These are phyloP conservation scores for Marsdenia floribunda DNA, from an alignment of 257 asterid genomes.

Conservation along the genomic window DNA sequence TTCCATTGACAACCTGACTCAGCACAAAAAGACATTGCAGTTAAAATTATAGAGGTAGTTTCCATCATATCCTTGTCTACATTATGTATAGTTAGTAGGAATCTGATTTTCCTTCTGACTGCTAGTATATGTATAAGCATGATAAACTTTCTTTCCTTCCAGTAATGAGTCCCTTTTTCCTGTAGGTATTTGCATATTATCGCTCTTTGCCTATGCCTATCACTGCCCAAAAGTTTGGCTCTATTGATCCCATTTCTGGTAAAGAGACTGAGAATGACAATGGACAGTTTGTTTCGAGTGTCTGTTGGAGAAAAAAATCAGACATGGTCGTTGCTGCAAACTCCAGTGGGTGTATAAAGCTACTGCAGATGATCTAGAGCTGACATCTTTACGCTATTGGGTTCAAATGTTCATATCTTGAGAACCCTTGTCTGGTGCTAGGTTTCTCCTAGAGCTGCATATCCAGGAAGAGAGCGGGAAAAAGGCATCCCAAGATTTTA, in stretches of 20 bases:
- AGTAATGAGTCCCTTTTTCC: not conserved
- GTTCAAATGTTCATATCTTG: not conserved
- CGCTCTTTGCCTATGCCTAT: conserved; percentile 86
- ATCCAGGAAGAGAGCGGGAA: not conserved
- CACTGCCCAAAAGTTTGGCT: conserved; percentile 75
- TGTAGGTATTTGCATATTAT: conserved; percentile 70
- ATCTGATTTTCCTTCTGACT: not conserved
- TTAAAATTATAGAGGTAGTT: not conserved
- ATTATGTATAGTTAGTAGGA: not conserved
- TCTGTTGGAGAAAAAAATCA: conserved; percentile 88
- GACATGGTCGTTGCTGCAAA: conserved; percentile 74
- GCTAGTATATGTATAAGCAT: not conserved
- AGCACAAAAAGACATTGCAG: not conserved
- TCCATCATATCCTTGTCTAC: not conserved
- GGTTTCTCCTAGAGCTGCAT: not conserved
- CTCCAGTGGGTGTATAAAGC: conserved; percentile 78
- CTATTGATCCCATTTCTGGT: conserved; percentile 76
- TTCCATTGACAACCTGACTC: too few relatives aligned
- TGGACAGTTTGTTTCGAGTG: conserved; percentile 86
- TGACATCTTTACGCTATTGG: not conserved
- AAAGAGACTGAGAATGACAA: conserved; percentile 71
- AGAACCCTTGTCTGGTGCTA: not conserved
- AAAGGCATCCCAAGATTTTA: not conserved
- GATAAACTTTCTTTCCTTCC: not conserved
- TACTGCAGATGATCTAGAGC: conserved; percentile 65